Base-by-base conservation (phyloP, 176 grass and related monocot species). In the Oryza punctata region DNA sequence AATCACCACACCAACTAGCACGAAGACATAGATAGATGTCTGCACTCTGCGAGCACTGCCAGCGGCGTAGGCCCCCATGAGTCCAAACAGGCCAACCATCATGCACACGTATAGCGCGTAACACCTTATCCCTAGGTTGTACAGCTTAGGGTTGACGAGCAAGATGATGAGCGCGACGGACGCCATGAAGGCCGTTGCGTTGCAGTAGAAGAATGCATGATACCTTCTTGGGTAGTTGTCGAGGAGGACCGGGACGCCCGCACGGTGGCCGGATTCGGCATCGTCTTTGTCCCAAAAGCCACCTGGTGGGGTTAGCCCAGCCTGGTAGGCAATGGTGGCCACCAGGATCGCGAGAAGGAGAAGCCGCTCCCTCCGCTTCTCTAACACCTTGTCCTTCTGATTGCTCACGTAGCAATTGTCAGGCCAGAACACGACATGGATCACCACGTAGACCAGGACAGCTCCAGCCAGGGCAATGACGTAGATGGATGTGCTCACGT, bases 121-220 rank as follows among this genome's bases (percentile, higher is more conserved):
- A 13, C 70, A 64, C 32, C 70, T 18, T 15, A 83, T 83, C 12
- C 38, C 81, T 7, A 52, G 57, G 19, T 13, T 63, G 18, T 82
- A 82, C 12, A 82, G 2, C 28, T 63, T 38, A 2, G 24, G 69
- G 68, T 82, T 82, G 30, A 82, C 38, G 26, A 88, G 81, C 10
- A 85, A 24, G 3, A 89, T 67, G 15, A 89, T 79, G 71, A 89
- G 63, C 26, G 83, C 81, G 0, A 89, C 21, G 10, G 87, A 84
- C 1, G 68, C 9, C 60, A 89, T 71, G 59, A 89, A 89, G 26
- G 65, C 79, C 6, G 65, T 47, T 0, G 87, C 61, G 11, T 89
- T 89, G 59, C 87, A 89, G 64, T 89, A 85, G 71, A 89, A 89
- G 44, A 89, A 89, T 3, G 75, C 60, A 0, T 30, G 57, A 65